Evolutionary conservation across 495 filamentous ascomycete species (phyloP).

Genomic region (Penicillium paxilli): DNA sequence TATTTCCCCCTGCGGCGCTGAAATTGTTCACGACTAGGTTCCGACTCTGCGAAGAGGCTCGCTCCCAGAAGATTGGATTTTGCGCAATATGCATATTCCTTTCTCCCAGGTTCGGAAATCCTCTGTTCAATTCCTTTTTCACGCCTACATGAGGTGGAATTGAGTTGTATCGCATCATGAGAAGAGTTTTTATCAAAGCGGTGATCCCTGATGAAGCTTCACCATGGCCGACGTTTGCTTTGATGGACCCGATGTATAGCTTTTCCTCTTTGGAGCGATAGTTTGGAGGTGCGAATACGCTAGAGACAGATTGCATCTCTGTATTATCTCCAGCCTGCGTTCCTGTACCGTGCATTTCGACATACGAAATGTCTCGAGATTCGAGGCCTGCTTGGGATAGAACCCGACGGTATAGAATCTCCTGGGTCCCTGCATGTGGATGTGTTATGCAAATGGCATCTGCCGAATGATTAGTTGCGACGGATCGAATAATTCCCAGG

Average conservation of each 20-base stretch:
- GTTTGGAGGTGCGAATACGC: constrained; percentile 25
- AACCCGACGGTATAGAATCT: constrained; percentile 42
- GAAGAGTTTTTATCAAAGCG: constrained; percentile 32
- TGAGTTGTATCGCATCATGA: constrained; percentile 30
- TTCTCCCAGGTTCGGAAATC: neutral
- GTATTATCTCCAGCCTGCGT: constrained; percentile 41
- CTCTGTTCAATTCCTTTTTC: constrained; percentile 42
- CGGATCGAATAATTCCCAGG: constrained; percentile 31
- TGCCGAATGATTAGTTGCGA: constrained; percentile 44
- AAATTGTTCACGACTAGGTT: constrained; percentile 36
- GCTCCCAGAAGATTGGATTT: neutral
- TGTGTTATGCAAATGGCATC: constrained; percentile 46
- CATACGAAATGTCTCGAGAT: constrained; percentile 48
- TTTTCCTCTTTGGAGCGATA: neutral
- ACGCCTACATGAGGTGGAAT: constrained; percentile 44
- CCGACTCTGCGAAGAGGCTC: neutral
- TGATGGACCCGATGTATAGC: constrained; percentile 27
- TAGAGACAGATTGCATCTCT: constrained; percentile 31
- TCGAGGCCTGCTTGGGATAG: constrained; percentile 46
- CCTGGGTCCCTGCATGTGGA: constrained; percentile 52
- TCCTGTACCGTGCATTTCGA: constrained; percentile 52
- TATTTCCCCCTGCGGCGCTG: constrained; percentile 37
- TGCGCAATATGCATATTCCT: neutral
- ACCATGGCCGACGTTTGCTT: constrained; percentile 42
- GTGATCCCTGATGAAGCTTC: constrained; percentile 34